These are phyloP conservation scores for Acanthamoeba polyphaga DNA, from an alignment of 208 protist genomes.

Conservation along the genomic window DNA sequence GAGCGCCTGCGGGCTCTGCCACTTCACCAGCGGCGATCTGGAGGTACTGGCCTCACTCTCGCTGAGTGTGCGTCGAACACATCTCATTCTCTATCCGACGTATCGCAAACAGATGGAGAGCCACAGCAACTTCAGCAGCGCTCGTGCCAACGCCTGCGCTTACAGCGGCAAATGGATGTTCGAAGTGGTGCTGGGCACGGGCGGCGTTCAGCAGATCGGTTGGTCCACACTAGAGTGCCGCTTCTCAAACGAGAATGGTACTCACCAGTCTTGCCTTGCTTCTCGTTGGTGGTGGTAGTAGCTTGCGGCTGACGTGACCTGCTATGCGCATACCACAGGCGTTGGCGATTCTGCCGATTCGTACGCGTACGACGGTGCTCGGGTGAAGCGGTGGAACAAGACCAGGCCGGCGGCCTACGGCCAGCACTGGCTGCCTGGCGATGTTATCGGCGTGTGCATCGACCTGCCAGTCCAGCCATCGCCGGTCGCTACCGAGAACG, in stretches of 20 bases:
- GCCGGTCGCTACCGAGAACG: background rate
- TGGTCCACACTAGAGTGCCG: constrained; percentile 76
- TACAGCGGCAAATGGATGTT: constrained; percentile 83
- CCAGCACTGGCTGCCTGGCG: constrained; percentile 71
- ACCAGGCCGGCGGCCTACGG: constrained; percentile 53
- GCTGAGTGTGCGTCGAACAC: background rate
- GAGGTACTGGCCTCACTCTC: background rate
- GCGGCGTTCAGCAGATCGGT: constrained; percentile 78
- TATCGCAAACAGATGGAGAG: constrained; percentile 62
- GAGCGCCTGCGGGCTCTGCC: background rate
- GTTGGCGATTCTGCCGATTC: constrained; percentile 78
- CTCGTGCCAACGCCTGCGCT: constrained; percentile 72
- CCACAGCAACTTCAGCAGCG: constrained; percentile 76
- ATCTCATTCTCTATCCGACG: background rate
- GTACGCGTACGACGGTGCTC: constrained; percentile 80
- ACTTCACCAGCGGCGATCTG: background rate
- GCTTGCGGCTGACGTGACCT: background rate
- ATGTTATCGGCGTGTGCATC: constrained; percentile 78
- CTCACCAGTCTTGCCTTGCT: too few relatives aligned
- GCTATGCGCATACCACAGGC: background rate
- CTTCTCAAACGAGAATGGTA: constrained; percentile 75
- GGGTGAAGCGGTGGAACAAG: constrained; percentile 81
- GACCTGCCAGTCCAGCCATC: constrained; percentile 56
- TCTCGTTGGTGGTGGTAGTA: background rate
- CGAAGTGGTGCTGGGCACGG: constrained; percentile 76